phyloP scores from a whole-genome alignment of 2,329 filamentous ascomycete genomes.

The Rhynchosporium graminicola region DNA sequence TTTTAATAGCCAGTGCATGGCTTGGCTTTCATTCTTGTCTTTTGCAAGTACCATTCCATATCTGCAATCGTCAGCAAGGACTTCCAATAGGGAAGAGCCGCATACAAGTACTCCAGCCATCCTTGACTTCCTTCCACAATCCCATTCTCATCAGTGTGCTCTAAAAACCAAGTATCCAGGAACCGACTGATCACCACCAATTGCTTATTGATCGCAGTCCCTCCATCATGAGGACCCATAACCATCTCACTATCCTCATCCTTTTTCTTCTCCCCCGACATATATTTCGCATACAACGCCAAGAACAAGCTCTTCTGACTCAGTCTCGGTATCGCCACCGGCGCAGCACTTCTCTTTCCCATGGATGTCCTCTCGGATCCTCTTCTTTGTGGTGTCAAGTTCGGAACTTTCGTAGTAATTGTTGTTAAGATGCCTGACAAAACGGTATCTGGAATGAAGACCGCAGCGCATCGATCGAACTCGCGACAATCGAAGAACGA shows the following conservation, averaged over 20 bases:
- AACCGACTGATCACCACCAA: constrained; percentile 73
- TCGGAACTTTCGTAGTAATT: constrained; percentile 43
- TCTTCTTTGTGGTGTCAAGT: constrained; percentile 57
- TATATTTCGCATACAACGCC: constrained; percentile 85
- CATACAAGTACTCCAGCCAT: constrained; percentile 84
- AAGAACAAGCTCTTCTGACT: constrained; percentile 94
- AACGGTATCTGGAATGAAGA: constrained; percentile 81
- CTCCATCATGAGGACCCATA: constrained; percentile 87
- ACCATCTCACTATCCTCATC: constrained; percentile 98
- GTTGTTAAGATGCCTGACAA: constrained; percentile 64
- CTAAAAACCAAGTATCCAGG: constrained; percentile 78
- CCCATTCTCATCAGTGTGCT: constrained; percentile 59
- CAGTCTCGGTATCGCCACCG: constrained; percentile 53
- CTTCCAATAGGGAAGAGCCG: constrained; percentile 7
- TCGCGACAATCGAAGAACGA: constrained; percentile 94
- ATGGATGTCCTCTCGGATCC: constrained; percentile 52
- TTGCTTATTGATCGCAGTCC: constrained; percentile 82
- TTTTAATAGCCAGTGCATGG: constrained; percentile 81
- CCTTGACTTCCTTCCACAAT: constrained; percentile 70
- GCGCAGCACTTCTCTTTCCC: constrained; percentile 21
- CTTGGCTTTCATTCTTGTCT: constrained; percentile 84
- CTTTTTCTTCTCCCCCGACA: constrained; percentile 93
- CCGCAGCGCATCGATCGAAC: constrained; percentile 87
- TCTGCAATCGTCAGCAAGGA: constrained; percentile 41
- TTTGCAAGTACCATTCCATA: constrained; percentile 91